These are phyloP conservation scores for Datura wrightii DNA, from an alignment of 257 asterid species.

Conservation along the genomic window DNA sequence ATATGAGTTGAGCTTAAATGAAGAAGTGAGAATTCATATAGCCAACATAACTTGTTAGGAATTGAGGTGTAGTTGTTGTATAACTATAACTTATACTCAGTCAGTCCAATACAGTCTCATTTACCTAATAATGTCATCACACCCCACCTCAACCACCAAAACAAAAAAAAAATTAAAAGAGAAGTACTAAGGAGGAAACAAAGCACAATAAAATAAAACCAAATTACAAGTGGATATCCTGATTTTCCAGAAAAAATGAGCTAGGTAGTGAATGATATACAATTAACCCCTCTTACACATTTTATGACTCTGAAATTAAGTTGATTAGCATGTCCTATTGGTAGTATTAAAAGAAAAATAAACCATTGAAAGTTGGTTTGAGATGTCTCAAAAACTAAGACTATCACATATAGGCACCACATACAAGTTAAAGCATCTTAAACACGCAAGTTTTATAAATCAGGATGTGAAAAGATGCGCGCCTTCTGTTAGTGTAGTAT, in stretches of 20 bases:
- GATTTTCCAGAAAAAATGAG: neutral
- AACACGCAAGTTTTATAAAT: neutral
- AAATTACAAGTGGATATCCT: neutral
- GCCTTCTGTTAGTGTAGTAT: conserved; percentile 93
- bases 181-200: neutral
- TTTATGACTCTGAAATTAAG: neutral
- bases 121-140: neutral
- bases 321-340: neutral
- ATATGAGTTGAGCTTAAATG: too few relatives aligned
- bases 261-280: neutral
- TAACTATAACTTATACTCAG: neutral
- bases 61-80: too few relatives aligned
- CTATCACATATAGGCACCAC: neutral
- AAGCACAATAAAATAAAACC: neutral
- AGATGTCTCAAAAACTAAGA: too few relatives aligned
- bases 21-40: too few relatives aligned
- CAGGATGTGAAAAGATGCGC: neutral
- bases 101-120: neutral
- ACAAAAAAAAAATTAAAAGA: neutral
- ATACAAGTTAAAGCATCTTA: neutral
- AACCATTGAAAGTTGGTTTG: neutral
- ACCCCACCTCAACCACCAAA: neutral
- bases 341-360: neutral
- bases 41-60: too few relatives aligned
- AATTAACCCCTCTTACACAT: neutral